Percentiles rank a stretch among this genome's conserved stretches.
Evolutionary conservation across 345 rosid species (phyloP).

Genomic region (Eutrema japonicum): DNA sequence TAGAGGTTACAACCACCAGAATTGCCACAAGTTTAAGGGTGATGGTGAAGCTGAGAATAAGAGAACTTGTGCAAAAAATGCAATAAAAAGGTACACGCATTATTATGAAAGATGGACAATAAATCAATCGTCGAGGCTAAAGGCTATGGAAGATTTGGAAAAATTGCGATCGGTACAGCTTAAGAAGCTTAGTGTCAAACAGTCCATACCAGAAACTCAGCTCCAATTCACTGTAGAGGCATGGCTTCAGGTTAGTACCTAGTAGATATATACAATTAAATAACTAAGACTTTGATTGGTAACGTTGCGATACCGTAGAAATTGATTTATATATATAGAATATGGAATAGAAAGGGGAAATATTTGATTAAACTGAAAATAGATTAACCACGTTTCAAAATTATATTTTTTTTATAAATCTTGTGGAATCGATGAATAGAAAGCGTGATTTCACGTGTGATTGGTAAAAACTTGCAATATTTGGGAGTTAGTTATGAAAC

Average conservation of each 20-base stretch:
- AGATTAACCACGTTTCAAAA: not conserved
- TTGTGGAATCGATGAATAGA: not conserved
- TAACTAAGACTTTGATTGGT: not conserved
- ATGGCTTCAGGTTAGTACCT: slow-evolving; percentile 64
- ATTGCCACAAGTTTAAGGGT: slow-evolving; percentile 44
- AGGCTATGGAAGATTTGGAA: slow-evolving; percentile 28
- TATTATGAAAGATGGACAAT: slow-evolving; percentile 38
- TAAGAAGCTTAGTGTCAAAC: slow-evolving; percentile 61
- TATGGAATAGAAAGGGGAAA: not conserved
- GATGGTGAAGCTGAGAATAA: not conserved
- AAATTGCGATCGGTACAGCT: slow-evolving; percentile 36
- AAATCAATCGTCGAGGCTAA: slow-evolving; percentile 28
- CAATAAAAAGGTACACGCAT: slow-evolving; percentile 22
- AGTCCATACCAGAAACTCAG: slow-evolving; percentile 62
- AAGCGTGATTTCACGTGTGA: not conserved
- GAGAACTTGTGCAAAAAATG: slow-evolving; percentile 6
- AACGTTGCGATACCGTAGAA: not conserved
- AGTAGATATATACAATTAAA: slow-evolving; percentile 23
- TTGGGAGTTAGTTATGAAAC: not conserved
- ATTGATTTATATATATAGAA: no score
- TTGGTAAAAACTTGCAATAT: not conserved
- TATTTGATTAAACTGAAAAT: not conserved
- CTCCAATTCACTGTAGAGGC: slow-evolving; percentile 80
- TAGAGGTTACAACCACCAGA: fast-evolving
- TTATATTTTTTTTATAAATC: not conserved